Base-by-base conservation (phyloP, 371 early-diverging fungal species). In the Mortierella sp. region DNA sequence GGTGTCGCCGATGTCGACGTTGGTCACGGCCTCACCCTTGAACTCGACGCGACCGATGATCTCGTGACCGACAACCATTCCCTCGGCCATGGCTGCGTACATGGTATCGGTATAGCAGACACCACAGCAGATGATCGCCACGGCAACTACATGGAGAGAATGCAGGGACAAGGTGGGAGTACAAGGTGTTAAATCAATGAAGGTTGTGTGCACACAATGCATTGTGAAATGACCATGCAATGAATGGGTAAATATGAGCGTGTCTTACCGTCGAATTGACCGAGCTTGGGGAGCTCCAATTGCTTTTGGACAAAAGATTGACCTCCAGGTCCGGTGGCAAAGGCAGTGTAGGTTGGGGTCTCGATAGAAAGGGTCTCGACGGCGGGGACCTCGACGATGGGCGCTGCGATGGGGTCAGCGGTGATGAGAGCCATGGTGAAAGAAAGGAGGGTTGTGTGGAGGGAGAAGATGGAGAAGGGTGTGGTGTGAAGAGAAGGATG, bases 91-190 rank as follows among this genome's bases (percentile, higher is more conserved):
- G 32, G 82, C 74, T 35, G 89, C 84, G 54, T 77, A 88, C 32
- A 81, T 70, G 65, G 83, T 81, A 49, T 91, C 93, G 14, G 91
- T 91, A 75, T 87, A 89, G 78, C 93, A 93, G 12, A 93, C 89
- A 60, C 92, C 90, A 71, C 91, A 92, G 41, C 91, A 89, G 71
- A 84, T 70, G 49, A 92, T 88, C 55, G 92, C 88, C 70, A 92
- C 78, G 0, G 86, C 80, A 1, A 90, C 87, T 65, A 70, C 11
- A 29, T 58, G 56, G 27, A n/a, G 5, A 27, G 46, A 11, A 56
- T 56, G 56, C 56, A 24, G 75, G 8, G 72, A 74, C 5, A 84
- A 63, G 0, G 5, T 46, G 43, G 48, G 29, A 60, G 51, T 51
- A 35, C 58, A 35, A 10, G 7, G 35, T 7, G 27, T n/a, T 29